Base-by-base conservation (phyloP, 2,329 filamentous ascomycete species). In the Fusarium sulawesiense region DNA sequence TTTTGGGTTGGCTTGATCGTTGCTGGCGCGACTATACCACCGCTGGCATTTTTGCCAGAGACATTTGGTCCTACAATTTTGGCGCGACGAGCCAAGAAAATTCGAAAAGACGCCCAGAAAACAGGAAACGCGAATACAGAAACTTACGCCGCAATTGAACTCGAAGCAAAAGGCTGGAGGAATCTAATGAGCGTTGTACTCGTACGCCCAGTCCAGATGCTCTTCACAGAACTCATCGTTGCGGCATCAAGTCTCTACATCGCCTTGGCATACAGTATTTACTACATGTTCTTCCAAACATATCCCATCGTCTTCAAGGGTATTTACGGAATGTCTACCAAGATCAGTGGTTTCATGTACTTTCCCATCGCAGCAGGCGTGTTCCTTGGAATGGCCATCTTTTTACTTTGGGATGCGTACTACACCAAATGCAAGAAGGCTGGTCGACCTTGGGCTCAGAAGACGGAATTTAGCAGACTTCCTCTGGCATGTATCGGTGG, bases 1-100 rank as follows among this genome's bases (percentile, higher is more conserved):
- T 85, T 84, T 40, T 83, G 82, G 76, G 56, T 65, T 6, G 73
- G 63, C 1, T 47, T 75, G 12, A 73, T 70, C 1, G 47, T 77
- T 11, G 76, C 73, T 0, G 82, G 77, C 1, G 68, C 73, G 6
- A 64, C 62, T 0, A 83, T 81, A 1, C 44, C 66, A 1, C 69
- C 69, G 0, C 34, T 72, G 3, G 47, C 60, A 3, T 40, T 68
- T 3, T 77, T 74, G 4, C 72, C 72, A 3, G 72, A 74, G 41
- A 74, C 72, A 0, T 74, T 65, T 10, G 68, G 42, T 0, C 72
- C 72, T 9, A 44, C 65, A 1, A 56, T 74, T 4, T 56, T 55
- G 12, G 68, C 46, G 2, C 40, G 42, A 7, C 51, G 60, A 9
- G 54, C 65, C 4, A 54, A 56, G 4, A 27, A 29, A 3, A 44